phyloP scores from a whole-genome alignment of 108 stramenopile species.

The Poteriospumella lacustris region DNA sequence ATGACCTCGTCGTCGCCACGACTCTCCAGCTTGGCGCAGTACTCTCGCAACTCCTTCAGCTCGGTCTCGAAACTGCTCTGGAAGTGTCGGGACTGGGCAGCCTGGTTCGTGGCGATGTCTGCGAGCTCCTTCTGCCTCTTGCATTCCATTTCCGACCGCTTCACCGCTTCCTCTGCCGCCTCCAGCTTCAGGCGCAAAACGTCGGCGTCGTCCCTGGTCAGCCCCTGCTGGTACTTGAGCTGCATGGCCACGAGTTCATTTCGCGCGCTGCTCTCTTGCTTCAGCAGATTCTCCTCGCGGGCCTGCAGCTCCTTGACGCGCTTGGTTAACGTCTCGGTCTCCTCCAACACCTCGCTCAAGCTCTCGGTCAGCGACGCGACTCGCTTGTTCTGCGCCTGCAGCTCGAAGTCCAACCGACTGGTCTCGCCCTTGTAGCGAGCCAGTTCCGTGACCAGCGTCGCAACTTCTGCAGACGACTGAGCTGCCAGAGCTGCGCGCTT shows the following conservation, averaged over 20 bases:
- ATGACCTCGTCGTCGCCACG: constrained; percentile 58
- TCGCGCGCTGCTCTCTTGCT: neutral
- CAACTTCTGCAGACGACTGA: constrained; percentile 5
- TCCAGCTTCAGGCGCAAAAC: constrained; percentile 33
- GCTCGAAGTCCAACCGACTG: constrained; percentile 17
- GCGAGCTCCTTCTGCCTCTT: constrained; percentile 49
- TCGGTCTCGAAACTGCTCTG: constrained; percentile 23
- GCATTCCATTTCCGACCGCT: constrained; percentile 27
- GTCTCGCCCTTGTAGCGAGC: neutral
- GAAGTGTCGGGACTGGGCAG: constrained; percentile 23
- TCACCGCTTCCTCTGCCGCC: constrained; percentile 27
- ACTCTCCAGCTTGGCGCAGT: constrained; percentile 42
- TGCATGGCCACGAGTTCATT: neutral
- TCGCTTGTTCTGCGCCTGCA: neutral
- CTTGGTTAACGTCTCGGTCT: neutral
- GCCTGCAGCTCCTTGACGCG: constrained; percentile 2
- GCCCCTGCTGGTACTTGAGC: constrained; percentile 31
- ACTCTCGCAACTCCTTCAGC: constrained; percentile 39
- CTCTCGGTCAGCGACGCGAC: neutral
- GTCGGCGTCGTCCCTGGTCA: constrained; percentile 19
- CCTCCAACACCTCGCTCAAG: neutral
- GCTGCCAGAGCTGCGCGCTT: neutral
- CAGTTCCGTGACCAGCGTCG: constrained; percentile 1
- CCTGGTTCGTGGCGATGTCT: constrained; percentile 53
- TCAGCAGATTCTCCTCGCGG: neutral